Evolutionary conservation across 768 basidiomycete species (phyloP).

Genomic region (Leccinum obscurum): DNA sequence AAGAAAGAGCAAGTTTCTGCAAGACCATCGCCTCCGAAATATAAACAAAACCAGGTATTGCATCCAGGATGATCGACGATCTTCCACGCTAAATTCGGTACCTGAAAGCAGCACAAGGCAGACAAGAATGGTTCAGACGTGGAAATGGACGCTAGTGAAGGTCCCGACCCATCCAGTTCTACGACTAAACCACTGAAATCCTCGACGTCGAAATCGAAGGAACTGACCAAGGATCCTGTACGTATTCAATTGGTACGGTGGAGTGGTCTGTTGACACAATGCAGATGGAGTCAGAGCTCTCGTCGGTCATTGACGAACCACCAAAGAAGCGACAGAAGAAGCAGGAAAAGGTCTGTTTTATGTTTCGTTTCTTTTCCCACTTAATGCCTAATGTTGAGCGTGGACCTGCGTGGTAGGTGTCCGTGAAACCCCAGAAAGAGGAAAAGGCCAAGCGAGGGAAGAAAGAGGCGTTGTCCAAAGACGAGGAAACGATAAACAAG

Average conservation of each 20-base stretch:
- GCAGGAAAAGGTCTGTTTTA: conserved; percentile 36
- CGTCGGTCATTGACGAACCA: conserved; percentile 57
- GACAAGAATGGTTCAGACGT: conserved; percentile 11
- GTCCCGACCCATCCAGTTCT: conserved; percentile 16
- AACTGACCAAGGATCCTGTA: conserved; percentile 20
- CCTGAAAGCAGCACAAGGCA: neutral
- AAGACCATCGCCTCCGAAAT: conserved; percentile 12
- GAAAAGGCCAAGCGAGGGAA: conserved; percentile 33
- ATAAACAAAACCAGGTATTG: conserved; percentile 14
- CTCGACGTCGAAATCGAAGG: conserved; percentile 8
- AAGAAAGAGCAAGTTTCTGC: conserved; percentile 7
- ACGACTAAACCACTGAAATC: conserved; percentile 7
- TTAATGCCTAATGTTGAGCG: neutral
- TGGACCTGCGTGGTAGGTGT: conserved; percentile 11
- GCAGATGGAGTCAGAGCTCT: conserved; percentile 49
- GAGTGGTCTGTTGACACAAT: conserved; percentile 7
- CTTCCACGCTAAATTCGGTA: neutral
- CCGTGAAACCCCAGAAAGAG: conserved; percentile 23
- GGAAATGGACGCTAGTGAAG: conserved; percentile 7
- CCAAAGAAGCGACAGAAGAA: conserved; percentile 48
- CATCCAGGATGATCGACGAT: neutral
- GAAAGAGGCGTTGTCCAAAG: conserved; percentile 45
- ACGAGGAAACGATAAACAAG: conserved; percentile 73
- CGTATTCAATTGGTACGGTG: conserved; percentile 3
- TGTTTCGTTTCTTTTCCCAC: neutral